These are phyloP conservation scores for Penicillium tannophilum DNA, from an alignment of 495 filamentous ascomycete species.

Conservation along the genomic window DNA sequence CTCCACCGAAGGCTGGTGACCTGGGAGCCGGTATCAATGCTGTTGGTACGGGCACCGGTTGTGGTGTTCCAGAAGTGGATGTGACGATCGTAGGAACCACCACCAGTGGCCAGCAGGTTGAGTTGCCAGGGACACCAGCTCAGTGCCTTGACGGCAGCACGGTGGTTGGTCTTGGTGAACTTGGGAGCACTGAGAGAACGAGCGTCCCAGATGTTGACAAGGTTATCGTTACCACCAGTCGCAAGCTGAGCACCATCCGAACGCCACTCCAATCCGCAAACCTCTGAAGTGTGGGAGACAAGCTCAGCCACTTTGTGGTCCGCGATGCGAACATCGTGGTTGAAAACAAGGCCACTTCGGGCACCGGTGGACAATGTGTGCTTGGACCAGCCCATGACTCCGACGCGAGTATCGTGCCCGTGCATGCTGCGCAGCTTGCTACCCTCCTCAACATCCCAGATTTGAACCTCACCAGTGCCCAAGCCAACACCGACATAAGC, in stretches of 20 bases:
- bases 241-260: slow-evolving; percentile 95
- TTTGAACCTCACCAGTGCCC: slow-evolving; percentile 94
- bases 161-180: slow-evolving; percentile 99
- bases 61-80: slow-evolving; percentile 99
- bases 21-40: slow-evolving; percentile 96
- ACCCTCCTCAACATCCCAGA: slow-evolving; percentile 97
- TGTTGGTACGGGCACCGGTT: slow-evolving; percentile 95
- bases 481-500: slow-evolving; percentile 96
- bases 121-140: slow-evolving; percentile 99
- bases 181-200: slow-evolving; percentile 90
- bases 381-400: slow-evolving; percentile 98
- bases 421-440: slow-evolving; percentile 97
- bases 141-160: slow-evolving; percentile 95
- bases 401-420: slow-evolving; percentile 93
- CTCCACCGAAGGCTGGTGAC: slow-evolving; percentile 96
- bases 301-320: slow-evolving; percentile 98
- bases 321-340: slow-evolving; percentile 97
- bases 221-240: slow-evolving; percentile 96
- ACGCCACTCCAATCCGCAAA: slow-evolving; percentile 97
- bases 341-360: slow-evolving; percentile 93
- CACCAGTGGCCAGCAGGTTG: slow-evolving; percentile 94
- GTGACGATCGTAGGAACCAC: slow-evolving; percentile 93
- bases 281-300: slow-evolving; percentile 92
- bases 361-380: slow-evolving; percentile 94
- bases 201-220: slow-evolving; percentile 98